Conservation (phyloP, 768 basidiomycete genomes). For the Amanita rubescens region DNA sequence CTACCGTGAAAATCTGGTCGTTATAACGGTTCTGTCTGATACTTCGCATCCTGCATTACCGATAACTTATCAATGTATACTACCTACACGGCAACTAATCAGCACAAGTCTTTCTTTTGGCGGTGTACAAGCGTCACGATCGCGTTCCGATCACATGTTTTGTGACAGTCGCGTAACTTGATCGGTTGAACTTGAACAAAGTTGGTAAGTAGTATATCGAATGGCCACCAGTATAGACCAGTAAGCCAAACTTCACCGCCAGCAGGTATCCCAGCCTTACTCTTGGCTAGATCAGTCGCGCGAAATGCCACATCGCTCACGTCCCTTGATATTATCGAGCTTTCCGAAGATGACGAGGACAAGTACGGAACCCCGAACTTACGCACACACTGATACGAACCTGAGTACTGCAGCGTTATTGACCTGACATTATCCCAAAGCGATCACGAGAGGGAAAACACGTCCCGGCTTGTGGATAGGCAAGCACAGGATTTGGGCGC, state of each 20-base stretch:
- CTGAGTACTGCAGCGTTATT: background rate
- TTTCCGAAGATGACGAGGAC: constrained; percentile 2
- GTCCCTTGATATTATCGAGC: background rate
- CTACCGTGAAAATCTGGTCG: constrained; percentile 88
- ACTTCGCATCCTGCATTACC: background rate
- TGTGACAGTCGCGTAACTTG: background rate
- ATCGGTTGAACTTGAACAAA: background rate
- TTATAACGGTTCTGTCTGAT: constrained; percentile 35
- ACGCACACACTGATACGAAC: background rate
- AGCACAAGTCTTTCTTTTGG: background rate
- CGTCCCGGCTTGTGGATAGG: background rate
- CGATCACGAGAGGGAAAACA: background rate
- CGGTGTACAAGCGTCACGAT: background rate
- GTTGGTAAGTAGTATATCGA: too few relatives aligned
- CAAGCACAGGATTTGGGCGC: background rate
- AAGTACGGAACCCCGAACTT: background rate
- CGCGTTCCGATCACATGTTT: background rate
- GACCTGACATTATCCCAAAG: background rate
- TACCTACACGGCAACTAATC: background rate
- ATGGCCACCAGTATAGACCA: background rate
- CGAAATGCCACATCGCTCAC: background rate
- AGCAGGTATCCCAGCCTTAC: background rate
- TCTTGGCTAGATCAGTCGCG: background rate
- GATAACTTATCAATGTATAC: constrained; percentile 7
- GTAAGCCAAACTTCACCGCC: background rate